Conservation (phyloP, 1,139 yeast species). For the Geotrichum siamense region DNA sequence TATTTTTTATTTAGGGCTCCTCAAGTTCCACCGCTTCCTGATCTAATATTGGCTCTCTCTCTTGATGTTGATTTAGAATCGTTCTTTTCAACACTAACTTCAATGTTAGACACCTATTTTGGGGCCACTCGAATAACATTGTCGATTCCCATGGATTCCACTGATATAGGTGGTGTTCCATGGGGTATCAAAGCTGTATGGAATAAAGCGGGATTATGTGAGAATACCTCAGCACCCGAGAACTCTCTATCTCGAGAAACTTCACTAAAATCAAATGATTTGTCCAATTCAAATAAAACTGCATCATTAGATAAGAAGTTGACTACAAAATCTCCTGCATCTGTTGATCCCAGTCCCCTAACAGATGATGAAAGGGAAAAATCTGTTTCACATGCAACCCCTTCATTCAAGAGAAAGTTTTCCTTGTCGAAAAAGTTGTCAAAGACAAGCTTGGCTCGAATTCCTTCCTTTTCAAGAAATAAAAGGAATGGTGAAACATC, state of each 20-base stretch:
- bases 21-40: conserved; percentile 27
- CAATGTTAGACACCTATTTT: conserved; percentile 26
- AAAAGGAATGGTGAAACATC: not conserved
- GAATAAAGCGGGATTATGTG: conserved; percentile 20
- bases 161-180: conserved; percentile 33
- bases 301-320: not conserved
- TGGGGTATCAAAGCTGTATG: conserved; percentile 35
- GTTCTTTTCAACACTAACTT: conserved; percentile 29
- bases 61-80: conserved; percentile 33
- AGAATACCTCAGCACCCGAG: not conserved
- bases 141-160: conserved; percentile 32
- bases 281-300: not conserved
- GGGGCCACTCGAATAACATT: conserved; percentile 30
- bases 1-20: conserved; percentile 3
- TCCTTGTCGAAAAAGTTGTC: conserved; percentile 21
- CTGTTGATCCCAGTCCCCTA: not conserved
- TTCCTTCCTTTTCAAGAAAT: conserved; percentile 13
- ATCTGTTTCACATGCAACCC: conserved; percentile 14
- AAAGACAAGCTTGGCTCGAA: conserved; percentile 10
- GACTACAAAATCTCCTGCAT: not conserved
- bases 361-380: not conserved
- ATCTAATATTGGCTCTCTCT: conserved; percentile 29
- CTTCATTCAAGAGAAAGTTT: conserved; percentile 19
- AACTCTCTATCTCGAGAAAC: conserved; percentile 5
- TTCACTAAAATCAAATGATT: not conserved